Evolutionary conservation across 768 basidiomycete genomes (phyloP).

Genomic region (Fistulinella prunicolor): DNA sequence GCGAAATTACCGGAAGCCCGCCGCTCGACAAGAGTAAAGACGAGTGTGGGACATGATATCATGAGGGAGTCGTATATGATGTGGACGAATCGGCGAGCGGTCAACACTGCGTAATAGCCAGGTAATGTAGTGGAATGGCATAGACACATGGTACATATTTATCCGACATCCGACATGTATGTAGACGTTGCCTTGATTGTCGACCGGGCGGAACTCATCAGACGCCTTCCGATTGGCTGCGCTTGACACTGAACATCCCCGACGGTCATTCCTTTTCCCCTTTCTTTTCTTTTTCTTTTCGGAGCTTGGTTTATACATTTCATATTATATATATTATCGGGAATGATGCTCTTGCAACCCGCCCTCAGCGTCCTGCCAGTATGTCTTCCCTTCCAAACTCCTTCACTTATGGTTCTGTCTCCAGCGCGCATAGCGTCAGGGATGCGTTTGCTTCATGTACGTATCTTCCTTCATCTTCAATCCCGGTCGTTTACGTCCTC

Average conservation of each 20-base stretch:
- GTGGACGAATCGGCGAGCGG: conserved; percentile 81
- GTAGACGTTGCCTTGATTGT: conserved; percentile 5
- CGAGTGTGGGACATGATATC: conserved; percentile 56
- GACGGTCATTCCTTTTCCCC: not conserved
- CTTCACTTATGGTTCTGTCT: conserved; percentile 46
- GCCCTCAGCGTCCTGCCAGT: no score
- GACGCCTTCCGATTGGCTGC: conserved; percentile 8
- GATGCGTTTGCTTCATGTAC: conserved; percentile 63
- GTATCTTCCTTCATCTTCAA: conserved; percentile 16
- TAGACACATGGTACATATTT: conserved; percentile 15
- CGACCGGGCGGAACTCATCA: conserved; percentile 11
- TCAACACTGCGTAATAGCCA: conserved; percentile 35
- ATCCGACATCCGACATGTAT: conserved; percentile 14
- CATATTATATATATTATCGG: not conserved
- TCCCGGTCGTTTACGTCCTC: conserved; percentile 3
- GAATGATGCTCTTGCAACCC: no score
- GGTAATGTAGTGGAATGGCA: no score
- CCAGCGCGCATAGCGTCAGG: conserved; percentile 47
- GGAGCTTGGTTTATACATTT: conserved; percentile 2
- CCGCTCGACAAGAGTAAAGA: conserved; percentile 70
- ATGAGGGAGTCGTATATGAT: conserved; percentile 81
- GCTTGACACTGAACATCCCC: no score
- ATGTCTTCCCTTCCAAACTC: conserved; percentile 50
- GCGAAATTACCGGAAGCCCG: conserved; percentile 77
- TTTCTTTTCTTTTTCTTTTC: not conserved